Base-by-base conservation (phyloP, 495 filamentous ascomycete genomes). In the Trichoderma gamsii region DNA sequence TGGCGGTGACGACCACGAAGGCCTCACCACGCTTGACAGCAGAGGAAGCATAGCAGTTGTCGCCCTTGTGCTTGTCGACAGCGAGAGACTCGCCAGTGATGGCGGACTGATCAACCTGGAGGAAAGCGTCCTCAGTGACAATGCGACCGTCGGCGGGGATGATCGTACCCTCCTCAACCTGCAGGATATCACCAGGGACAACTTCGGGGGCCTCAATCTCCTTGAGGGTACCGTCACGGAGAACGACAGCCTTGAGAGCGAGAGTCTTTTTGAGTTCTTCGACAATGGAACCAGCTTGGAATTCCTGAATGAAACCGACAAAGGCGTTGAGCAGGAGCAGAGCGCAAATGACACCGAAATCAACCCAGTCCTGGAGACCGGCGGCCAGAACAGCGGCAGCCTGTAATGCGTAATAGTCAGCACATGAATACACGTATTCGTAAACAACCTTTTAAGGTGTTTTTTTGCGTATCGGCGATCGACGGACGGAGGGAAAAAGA, bases 41-140 rank as follows among this genome's bases (percentile, higher is more conserved):
- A 5, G 92, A 95, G 13, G 93, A 96, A 74, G 91, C 86, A 76
- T 89, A 97, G 77, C 89, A 90, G 69, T 81, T 79, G 77, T 96
- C 92, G 67, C 84, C 84, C 76, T 88, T 87, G 77, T 89, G 86
- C 81, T 94, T 96, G 78, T 93, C 90, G 68, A 95, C 92, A 69
- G 92, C 92, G 68, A 96, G 87, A 72, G 93, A 96, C 80, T 97
- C 93, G 69, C 93, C 93, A 41, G 93, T 96, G 73, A 97, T 90
- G 70, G 90, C 85, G 69, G 92, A 96, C 80, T 96, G 93, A 78
- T 97, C 93, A 69, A 97, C 88, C 76, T 96, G 92, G 65, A 97
- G 85, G 82, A 89, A 90, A 67, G 90, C 87, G 72, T 88, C 85
- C 59, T 90, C 87, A 74, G 89, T 90, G 69, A 93, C 84, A 73